These are phyloP conservation scores for Irpex sp. DNA, from an alignment of 1,284 basidiomycete species.

Conservation along the genomic window DNA sequence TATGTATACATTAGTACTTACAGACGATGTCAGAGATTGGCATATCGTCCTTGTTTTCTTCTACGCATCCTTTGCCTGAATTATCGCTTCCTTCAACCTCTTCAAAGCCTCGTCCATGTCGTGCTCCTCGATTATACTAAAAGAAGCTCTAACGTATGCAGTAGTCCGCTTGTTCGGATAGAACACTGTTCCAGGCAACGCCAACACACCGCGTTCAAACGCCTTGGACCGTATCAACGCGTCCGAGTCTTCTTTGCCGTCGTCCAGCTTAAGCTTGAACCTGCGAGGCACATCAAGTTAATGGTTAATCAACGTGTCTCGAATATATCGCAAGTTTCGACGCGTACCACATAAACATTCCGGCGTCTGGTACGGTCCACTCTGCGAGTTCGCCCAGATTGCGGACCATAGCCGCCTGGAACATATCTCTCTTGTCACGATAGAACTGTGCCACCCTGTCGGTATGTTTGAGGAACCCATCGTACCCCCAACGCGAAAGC, in stretches of 20 bases:
- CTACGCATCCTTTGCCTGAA: background rate
- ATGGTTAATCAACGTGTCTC: background rate
- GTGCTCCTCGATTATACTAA: constrained; percentile 70
- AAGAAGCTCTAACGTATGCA: constrained; percentile 76
- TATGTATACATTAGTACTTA: too few relatives aligned
- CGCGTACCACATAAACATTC: constrained; percentile 87
- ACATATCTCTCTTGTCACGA: constrained; percentile 72
- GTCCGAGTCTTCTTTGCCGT: constrained; percentile 65
- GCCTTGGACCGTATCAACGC: constrained; percentile 79
- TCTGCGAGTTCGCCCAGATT: constrained; percentile 76
- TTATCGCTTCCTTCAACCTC: background rate
- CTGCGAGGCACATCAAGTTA: constrained; percentile 28
- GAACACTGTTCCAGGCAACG: constrained; percentile 82
- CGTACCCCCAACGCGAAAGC: constrained; percentile 74
- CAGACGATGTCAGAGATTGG: too few relatives aligned
- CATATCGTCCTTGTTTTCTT: background rate
- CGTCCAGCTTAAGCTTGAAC: constrained; percentile 60
- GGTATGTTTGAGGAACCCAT: constrained; percentile 77
- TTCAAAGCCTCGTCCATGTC: constrained; percentile 74
- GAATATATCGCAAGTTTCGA: background rate
- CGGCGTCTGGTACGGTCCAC: constrained; percentile 85
- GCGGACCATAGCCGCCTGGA: constrained; percentile 73
- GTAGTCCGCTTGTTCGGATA: constrained; percentile 67
- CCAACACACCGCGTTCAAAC: constrained; percentile 79
- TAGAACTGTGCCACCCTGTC: constrained; percentile 78